Conservation (phyloP, 1,139 yeast species). For the Diutina sp. region DNA sequence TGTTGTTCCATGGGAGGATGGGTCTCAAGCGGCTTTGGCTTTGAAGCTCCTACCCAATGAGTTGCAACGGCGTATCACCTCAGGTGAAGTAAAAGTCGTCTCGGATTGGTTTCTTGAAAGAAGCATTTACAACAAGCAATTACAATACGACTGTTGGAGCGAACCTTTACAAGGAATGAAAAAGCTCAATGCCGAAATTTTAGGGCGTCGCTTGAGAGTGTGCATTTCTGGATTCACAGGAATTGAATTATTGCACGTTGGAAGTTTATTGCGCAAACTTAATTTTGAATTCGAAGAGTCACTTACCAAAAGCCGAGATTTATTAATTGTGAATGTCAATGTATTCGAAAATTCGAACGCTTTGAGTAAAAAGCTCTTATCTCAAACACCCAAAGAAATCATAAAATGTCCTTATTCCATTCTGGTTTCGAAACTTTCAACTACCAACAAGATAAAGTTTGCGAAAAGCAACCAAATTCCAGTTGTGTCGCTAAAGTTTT, state of each 20-base stretch:
- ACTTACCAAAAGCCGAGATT: constrained; percentile 44
- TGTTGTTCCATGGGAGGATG: constrained; percentile 26
- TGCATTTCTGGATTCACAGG: constrained; percentile 78
- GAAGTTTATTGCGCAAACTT: constrained; percentile 43
- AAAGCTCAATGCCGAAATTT: constrained; percentile 6
- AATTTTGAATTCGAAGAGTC: constrained; percentile 38
- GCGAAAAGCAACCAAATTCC: not conserved
- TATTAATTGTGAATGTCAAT: constrained; percentile 51
- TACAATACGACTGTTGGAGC: constrained; percentile 63
- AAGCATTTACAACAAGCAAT: constrained; percentile 45
- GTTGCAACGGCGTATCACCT: constrained; percentile 11
- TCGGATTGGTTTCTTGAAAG: constrained; percentile 89
- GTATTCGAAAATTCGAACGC: constrained; percentile 18
- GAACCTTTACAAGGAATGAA: constrained; percentile 36
- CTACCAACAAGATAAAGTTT: constrained; percentile 1
- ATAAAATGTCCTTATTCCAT: not conserved
- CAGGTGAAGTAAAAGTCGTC: constrained; percentile 19
- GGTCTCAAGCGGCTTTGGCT: constrained; percentile 14
- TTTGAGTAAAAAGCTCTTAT: not conserved
- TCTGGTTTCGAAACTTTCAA: not conserved
- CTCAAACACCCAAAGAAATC: not conserved
- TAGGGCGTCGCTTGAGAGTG: constrained; percentile 22
- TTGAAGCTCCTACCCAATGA: constrained; percentile 14
- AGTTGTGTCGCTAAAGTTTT: not conserved
- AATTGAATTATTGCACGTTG: constrained; percentile 65